phyloP scores from a whole-genome alignment of 345 rosid genomes.

The Conringia planisiliqua region DNA sequence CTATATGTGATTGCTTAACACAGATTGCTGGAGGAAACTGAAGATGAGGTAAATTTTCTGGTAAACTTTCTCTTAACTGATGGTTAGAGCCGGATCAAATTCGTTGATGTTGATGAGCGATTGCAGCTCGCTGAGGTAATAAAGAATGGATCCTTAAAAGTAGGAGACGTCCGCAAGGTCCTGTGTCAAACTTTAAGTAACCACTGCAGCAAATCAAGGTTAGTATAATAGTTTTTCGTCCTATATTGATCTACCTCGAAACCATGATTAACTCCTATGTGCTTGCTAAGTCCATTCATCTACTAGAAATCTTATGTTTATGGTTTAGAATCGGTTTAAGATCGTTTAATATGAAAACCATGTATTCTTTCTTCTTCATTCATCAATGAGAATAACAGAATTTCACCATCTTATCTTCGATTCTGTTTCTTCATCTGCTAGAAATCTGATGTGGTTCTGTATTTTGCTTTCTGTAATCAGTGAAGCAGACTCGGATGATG shows the following conservation, averaged over 20 bases:
- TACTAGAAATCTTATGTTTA: background rate
- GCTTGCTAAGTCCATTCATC: background rate
- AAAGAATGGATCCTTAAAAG: constrained; percentile 67
- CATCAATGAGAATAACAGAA: background rate
- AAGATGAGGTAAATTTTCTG: constrained; percentile 69
- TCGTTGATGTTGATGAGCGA: background rate
- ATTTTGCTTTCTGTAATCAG: constrained; percentile 9
- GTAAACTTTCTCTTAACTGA: constrained; percentile 6
- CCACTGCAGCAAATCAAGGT: constrained; percentile 68
- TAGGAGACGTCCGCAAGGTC: constrained; percentile 71
- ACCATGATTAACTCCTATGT: background rate
- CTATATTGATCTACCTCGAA: background rate
- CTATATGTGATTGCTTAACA: background rate
- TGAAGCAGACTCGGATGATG: constrained; percentile 22
- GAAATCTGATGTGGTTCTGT: background rate
- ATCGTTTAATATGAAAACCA: background rate
- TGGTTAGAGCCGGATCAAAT: background rate
- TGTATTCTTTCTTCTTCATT: background rate
- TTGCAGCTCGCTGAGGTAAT: constrained; percentile 67
- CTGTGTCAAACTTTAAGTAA: constrained; percentile 77
- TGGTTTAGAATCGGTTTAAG: background rate
- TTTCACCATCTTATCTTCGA: background rate
- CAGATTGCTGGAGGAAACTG: constrained; percentile 89
- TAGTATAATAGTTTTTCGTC: background rate
- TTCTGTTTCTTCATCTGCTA: background rate